Evolutionary conservation across 73 alveolate species (phyloP).

Genomic region (Paramecium sonneborni): DNA sequence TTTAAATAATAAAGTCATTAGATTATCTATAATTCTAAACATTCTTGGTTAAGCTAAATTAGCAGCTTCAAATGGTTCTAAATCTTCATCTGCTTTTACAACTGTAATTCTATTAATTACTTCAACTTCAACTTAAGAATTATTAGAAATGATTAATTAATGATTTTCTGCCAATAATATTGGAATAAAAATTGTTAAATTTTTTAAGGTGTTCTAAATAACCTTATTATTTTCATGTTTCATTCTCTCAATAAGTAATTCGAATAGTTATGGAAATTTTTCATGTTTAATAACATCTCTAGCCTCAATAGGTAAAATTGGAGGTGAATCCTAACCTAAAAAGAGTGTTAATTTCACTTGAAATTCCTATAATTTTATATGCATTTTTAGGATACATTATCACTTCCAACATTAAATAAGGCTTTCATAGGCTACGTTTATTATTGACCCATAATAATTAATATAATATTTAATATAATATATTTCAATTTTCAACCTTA

Average conservation of each 20-base stretch:
- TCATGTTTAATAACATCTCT: conserved; percentile 4
- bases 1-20: not conserved
- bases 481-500: not conserved
- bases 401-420: conserved; percentile 21
- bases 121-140: conserved; percentile 22
- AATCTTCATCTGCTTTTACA: conserved; percentile 48
- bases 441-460: not conserved
- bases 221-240: not conserved
- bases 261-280: not conserved
- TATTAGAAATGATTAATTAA: not conserved
- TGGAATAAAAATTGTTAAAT: not conserved
- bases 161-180: not conserved
- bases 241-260: not conserved
- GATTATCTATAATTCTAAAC: not conserved
- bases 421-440: not conserved
- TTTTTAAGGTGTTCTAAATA: not conserved
- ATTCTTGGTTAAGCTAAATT: not conserved
- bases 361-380: conserved; percentile 26
- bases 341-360: conserved; percentile 2
- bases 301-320: not conserved
- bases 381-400: not conserved
- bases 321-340: not conserved
- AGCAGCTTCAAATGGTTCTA: not conserved
- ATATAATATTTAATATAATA: not conserved
- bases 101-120: conserved; percentile 34